phyloP scores from a whole-genome alignment of 2,329 filamentous ascomycete genomes.

The Berkeleyomyces basicola region DNA sequence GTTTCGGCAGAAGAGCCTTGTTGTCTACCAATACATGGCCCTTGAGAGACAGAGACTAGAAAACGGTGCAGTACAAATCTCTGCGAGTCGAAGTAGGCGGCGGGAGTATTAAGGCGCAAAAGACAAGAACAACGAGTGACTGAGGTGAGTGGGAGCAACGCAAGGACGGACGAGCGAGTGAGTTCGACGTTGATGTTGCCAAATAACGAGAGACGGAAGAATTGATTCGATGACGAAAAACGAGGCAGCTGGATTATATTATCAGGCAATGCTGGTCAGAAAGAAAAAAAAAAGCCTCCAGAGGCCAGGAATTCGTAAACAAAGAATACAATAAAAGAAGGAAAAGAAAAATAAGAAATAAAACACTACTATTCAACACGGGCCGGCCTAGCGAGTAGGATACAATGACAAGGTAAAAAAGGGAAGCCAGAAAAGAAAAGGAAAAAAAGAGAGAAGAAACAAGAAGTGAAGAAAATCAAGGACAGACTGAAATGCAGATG shows the following conservation, averaged over 20 bases:
- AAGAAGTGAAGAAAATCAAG: not conserved
- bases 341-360: constrained; percentile 15
- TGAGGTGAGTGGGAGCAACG: not conserved
- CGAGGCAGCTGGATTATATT: not conserved
- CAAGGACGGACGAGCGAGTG: not conserved
- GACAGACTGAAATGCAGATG: not conserved
- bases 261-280: not conserved
- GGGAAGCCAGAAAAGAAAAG: constrained; percentile 13
- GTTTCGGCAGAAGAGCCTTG: constrained; percentile 3
- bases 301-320: constrained; percentile 6
- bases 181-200: not conserved
- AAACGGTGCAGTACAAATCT: not conserved
- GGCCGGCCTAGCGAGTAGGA: constrained; percentile 4
- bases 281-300: constrained; percentile 7
- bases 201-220: not conserved
- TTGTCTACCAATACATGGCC: constrained; percentile 10
- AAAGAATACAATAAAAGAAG: constrained; percentile 8
- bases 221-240: not conserved
- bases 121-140: not conserved
- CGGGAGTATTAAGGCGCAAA: not conserved
- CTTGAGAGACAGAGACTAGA: not conserved
- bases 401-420: constrained; percentile 6
- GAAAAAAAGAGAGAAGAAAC: not conserved
- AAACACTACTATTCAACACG: constrained; percentile 8
- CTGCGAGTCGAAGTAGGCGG: not conserved